These are phyloP conservation scores for Colletotrichum sp. DNA, from an alignment of 2,329 filamentous ascomycete species.

Conservation along the genomic window DNA sequence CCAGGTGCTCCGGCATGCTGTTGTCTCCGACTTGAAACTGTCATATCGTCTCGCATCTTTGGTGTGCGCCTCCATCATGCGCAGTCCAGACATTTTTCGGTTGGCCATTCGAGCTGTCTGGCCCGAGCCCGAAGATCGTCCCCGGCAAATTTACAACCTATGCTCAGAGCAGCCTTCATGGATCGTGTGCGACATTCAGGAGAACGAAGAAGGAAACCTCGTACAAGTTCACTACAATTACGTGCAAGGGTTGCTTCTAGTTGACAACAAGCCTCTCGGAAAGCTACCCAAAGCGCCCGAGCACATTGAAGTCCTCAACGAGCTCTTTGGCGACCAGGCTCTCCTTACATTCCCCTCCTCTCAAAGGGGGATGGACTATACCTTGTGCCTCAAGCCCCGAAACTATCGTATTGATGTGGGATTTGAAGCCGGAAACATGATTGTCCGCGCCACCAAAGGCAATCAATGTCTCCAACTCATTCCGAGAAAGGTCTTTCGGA, in stretches of 20 bases:
- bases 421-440: conserved; percentile 38
- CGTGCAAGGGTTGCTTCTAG: conserved; percentile 34
- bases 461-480: conserved; percentile 31
- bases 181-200: conserved; percentile 12
- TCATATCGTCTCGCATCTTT: conserved; percentile 37
- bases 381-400: conserved; percentile 29
- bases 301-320: conserved; percentile 43
- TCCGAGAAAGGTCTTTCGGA: conserved; percentile 33
- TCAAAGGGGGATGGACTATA: conserved; percentile 58
- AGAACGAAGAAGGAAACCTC: conserved; percentile 19
- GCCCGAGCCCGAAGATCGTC: conserved; percentile 36
- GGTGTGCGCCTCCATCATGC: conserved; percentile 39
- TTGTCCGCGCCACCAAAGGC: conserved; percentile 46
- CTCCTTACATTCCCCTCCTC: conserved; percentile 58
- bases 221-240: conserved; percentile 39
- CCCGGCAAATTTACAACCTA: background rate
- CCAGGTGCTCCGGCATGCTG: conserved; percentile 35
- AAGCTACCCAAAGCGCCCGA: conserved; percentile 59
- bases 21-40: conserved; percentile 54
- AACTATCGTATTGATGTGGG: conserved; percentile 61
- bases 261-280: conserved; percentile 38
- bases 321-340: conserved; percentile 59
- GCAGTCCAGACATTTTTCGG: conserved; percentile 27
- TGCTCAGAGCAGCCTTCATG: conserved; percentile 37
- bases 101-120: conserved; percentile 45